Base-by-base conservation (phyloP, 495 filamentous ascomycete species). In the Lasiosphaeria ovina region DNA sequence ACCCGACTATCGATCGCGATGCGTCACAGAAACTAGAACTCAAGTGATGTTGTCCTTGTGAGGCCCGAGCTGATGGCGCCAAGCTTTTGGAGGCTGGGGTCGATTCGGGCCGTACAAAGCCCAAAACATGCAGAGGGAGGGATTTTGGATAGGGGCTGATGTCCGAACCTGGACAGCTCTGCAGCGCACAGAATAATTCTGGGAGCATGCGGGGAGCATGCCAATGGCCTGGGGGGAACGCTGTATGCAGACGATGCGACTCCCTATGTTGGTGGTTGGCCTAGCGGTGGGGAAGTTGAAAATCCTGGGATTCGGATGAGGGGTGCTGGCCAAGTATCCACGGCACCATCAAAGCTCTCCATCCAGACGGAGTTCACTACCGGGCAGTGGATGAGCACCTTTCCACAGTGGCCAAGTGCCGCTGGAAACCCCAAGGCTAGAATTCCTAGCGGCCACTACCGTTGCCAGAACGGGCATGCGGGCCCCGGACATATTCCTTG, bases 81-180 rank as follows among this genome's bases (percentile, higher is more conserved):
- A 47, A 47, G 12, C 5, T 47, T 47, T 47, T 47, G 44, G 44
- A 47, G 12, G 44, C 12, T n/a, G 12, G 44, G 12, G 8, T 51
- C 34, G 16, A 40, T 35, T 54, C 34, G 34, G 52, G 16, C 52
- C 52, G 44, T 47, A 9, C 12, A 47, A 9, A n/a, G 44, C 44
- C 16, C 5, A 47, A 47, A 47, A 47, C 6, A n/a, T 14, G 12
- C 44, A 47, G 44, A 9, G 16, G 7, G 44, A 47, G 44, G 2
- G 44, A n/a, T n/a, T 47, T 47, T 9, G 44, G 44, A 47, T 47
- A 47, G 44, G 44, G 44, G 44, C 11, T 47, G 44, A n/a, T n/a
- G 12, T 3, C 6, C 8, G 44, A 47, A 14, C 44, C 44, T 14
- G 12, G 44, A n/a, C 12, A 47, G 24, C 24, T 24, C 24, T 24